These are phyloP conservation scores for Lenzites betulinus DNA, from an alignment of 768 basidiomycete genomes.

Conservation along the genomic window DNA sequence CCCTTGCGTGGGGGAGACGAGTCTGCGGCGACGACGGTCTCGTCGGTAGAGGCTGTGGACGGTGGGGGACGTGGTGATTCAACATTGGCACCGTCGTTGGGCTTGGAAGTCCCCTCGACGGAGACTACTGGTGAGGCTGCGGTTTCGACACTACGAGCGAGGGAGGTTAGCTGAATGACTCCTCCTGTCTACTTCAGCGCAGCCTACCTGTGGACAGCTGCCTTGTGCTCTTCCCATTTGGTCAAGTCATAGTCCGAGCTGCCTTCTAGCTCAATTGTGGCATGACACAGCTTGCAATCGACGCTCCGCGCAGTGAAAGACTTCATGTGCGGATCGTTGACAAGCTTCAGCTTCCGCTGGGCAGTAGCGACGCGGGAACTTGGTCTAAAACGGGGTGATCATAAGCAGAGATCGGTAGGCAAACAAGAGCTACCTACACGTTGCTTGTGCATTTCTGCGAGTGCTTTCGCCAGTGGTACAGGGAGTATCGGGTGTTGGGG, in stretches of 20 bases:
- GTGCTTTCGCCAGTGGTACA: slow-evolving; percentile 58
- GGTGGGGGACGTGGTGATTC: slow-evolving; percentile 20
- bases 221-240: slow-evolving; percentile 66
- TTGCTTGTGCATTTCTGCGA: slow-evolving; percentile 47
- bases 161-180: background rate
- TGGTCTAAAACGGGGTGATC: slow-evolving; percentile 38
- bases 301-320: slow-evolving; percentile 47
- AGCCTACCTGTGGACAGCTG: slow-evolving; percentile 41
- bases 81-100: slow-evolving; percentile 1
- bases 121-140: slow-evolving; percentile 1
- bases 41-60: slow-evolving; percentile 38
- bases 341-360: slow-evolving; percentile 59
- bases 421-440: slow-evolving; percentile 34
- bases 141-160: background rate
- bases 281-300: slow-evolving; percentile 53
- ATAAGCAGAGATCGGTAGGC: background rate
- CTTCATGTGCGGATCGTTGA: slow-evolving; percentile 66
- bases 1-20: slow-evolving; percentile 33
- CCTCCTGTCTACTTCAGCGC: background rate
- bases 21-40: slow-evolving; percentile 39
- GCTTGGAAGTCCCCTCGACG: slow-evolving; percentile 8
- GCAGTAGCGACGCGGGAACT: slow-evolving; percentile 61
- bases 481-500: slow-evolving; percentile 39
- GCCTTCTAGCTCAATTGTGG: slow-evolving; percentile 46
- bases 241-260: slow-evolving; percentile 60